Conservation (phyloP, 176 grass and related monocot species). For the Musa beccarii region DNA sequence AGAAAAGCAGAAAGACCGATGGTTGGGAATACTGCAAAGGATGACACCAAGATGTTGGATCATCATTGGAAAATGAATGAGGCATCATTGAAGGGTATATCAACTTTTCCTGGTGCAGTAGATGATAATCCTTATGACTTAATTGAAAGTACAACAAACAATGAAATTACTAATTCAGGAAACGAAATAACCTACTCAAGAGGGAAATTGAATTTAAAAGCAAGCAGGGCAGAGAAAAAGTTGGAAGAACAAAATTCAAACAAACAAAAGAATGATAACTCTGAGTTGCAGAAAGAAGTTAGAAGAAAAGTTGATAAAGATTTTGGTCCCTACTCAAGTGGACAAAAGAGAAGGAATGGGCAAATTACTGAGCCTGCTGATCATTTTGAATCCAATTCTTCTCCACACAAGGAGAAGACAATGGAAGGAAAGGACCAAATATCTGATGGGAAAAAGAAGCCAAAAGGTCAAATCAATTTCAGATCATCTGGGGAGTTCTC, state of each 20-base stretch:
- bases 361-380: conserved; percentile 32
- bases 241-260: conserved; percentile 39
- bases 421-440: conserved; percentile 20
- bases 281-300: conserved; percentile 55
- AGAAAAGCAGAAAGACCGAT: conserved; percentile 30
- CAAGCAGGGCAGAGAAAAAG: conserved; percentile 38
- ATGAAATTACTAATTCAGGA: conserved; percentile 37
- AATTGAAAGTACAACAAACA: conserved; percentile 32
- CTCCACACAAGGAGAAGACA: conserved; percentile 32
- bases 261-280: conserved; percentile 28
- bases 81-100: conserved; percentile 28
- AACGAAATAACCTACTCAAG: conserved; percentile 30
- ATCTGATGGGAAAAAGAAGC: conserved; percentile 40
- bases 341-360: conserved; percentile 36
- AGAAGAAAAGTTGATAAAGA: conserved; percentile 53
- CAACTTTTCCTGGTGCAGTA: conserved; percentile 25
- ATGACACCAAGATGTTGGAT: background rate
- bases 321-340: conserved; percentile 38
- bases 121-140: conserved; percentile 27
- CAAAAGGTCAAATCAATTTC: conserved; percentile 41
- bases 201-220: conserved; percentile 43
- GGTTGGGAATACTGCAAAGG: conserved; percentile 32
- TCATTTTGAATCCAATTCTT: conserved; percentile 31
- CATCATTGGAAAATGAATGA: conserved; percentile 31
- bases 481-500: conserved; percentile 37